A percentile compares a stretch with the other conserved stretches of the same genome.
phyloP scores from a whole-genome alignment of 176 grass and related monocot genomes.

The Avena insularis region DNA sequence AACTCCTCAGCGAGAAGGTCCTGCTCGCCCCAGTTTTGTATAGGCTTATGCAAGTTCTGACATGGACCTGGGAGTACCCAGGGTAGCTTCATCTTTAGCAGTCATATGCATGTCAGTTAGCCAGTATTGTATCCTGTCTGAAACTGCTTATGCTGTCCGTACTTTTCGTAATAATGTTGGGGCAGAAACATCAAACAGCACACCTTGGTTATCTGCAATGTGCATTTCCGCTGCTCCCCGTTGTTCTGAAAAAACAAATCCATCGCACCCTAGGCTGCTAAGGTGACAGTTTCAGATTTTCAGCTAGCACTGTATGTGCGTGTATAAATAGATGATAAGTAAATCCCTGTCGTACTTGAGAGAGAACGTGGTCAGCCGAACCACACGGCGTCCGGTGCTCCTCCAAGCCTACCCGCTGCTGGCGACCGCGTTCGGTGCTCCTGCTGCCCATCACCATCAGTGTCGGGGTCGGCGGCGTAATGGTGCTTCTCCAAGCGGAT shows the following conservation, averaged over 20 bases:
- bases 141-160: conserved; percentile 3
- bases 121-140: not conserved
- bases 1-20: conserved; percentile 11
- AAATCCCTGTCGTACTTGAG: not conserved
- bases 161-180: conserved; percentile 24
- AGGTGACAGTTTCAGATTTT: not conserved
- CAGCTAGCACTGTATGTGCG: not conserved
- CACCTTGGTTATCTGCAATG: conserved; percentile 8
- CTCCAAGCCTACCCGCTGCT: too few species aligned
- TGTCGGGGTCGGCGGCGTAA: too few species aligned
- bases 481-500: too few species aligned
- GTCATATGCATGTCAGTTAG: not conserved
- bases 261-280: not conserved
- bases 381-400: too few species aligned
- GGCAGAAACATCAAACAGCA: conserved; percentile 29
- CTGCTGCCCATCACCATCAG: too few species aligned
- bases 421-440: too few species aligned
- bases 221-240: not conserved
- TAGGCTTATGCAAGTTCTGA: conserved; percentile 20
- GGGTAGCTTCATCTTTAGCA: conserved; percentile 1
- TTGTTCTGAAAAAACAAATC: not conserved
- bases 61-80: conserved; percentile 20
- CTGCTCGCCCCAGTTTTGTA: conserved; percentile 33
- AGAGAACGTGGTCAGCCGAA: not conserved
- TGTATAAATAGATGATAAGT: not conserved